phyloP scores from a whole-genome alignment of 2,329 filamentous ascomycete species.

The Fusarium oxysporum region DNA sequence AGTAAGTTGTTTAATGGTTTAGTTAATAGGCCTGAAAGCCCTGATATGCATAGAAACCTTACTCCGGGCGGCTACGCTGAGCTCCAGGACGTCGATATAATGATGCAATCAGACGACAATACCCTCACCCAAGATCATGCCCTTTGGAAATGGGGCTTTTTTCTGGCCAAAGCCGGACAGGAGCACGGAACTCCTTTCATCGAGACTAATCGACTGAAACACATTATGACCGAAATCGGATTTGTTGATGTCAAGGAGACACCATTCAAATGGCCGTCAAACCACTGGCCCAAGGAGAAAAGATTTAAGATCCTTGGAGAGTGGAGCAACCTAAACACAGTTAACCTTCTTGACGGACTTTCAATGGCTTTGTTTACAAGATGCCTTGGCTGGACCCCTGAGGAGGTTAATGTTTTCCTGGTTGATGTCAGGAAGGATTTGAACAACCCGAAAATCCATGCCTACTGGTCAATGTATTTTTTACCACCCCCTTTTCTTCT shows the following conservation, averaged over 20 bases:
- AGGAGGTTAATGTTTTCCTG: slow-evolving; percentile 9
- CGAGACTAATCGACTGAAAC: slow-evolving; percentile 29
- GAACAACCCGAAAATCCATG: slow-evolving; percentile 16
- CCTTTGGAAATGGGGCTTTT: slow-evolving; percentile 36
- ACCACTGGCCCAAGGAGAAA: slow-evolving; percentile 61
- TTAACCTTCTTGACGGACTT: slow-evolving; percentile 35
- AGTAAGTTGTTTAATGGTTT: neutral
- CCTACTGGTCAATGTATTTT: slow-evolving; percentile 21
- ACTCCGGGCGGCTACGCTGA: neutral
- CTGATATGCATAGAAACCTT: neutral
- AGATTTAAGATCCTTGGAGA: slow-evolving; percentile 61
- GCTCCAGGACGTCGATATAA: slow-evolving; percentile 20
- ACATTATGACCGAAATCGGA: slow-evolving; percentile 59
- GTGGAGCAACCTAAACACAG: slow-evolving; percentile 36
- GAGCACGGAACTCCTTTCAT: slow-evolving; percentile 43
- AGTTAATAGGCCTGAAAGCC: too few species aligned
- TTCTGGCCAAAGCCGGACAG: slow-evolving; percentile 42
- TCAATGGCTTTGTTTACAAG: slow-evolving; percentile 21
- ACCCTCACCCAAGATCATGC: slow-evolving; percentile 30
- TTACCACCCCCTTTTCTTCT: too few species aligned
- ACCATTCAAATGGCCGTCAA: slow-evolving; percentile 60
- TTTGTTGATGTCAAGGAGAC: slow-evolving; percentile 61
- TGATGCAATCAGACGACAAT: slow-evolving; percentile 13
- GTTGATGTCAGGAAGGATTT: slow-evolving; percentile 16
- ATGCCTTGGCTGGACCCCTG: slow-evolving; percentile 6